Base-by-base conservation (phyloP, 345 rosid genomes). In the Camelina hispida region DNA sequence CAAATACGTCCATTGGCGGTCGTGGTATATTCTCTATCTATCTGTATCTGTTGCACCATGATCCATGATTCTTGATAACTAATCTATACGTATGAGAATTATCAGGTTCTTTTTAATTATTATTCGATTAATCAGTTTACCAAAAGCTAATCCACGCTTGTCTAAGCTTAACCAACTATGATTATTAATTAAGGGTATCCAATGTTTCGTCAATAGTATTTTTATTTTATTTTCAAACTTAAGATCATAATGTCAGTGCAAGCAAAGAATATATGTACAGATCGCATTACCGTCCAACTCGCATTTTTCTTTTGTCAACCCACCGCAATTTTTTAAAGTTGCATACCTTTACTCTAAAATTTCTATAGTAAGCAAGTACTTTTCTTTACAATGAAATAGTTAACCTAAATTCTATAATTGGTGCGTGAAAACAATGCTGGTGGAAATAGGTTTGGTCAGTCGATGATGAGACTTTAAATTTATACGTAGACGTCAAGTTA, bases 241-340 rank as follows among this genome's bases (percentile, higher is more conserved):
- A 54, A 68, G 52, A 61, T 44, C 54, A 64, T 32, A 73, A 28
- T 54, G 77, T 73, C 77, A 63, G 71, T 53, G 35, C 57, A 42
- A 73, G 37, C 47, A 63, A 73, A 64, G 71, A 73, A 73, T 73
- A 73, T 54, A 63, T 66, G 63, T 73, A 64, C 30, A 28, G 64
- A 73, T 73, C 71, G 77, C 77, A 73, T 73, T 64, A 64, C 47
- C 71, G 22, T 64, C 56, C 71, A 73, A 64, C 42, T 73, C 64
- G 23, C 54, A 23, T 51, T 23, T 57, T 13, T 28, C 5, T 32
- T 35, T 60, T 32, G 48, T 38, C 30, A 44, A 32, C 48, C 38
- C 46, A 0, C 30, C 30, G 30, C 3, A n/a, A 7, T 4, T 55
- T 48, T 28, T 28, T 4, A 28, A 28, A 32, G 5, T 35, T 67